Conservation (phyloP, 2,329 filamentous ascomycete genomes). For the Curvularia sp. region DNA sequence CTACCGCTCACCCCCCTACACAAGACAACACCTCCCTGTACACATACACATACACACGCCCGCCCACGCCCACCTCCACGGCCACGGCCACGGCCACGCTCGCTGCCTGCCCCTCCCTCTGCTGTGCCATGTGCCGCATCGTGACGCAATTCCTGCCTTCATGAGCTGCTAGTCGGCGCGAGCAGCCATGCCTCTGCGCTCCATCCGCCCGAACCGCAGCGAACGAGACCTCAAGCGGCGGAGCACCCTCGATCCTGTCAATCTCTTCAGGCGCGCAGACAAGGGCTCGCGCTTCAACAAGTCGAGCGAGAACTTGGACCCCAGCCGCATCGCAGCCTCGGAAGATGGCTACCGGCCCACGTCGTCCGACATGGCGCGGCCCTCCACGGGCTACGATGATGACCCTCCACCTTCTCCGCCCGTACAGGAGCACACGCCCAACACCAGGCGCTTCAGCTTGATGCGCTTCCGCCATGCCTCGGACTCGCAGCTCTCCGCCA, state of each 20-base stretch:
- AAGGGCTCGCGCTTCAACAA: conserved; percentile 31
- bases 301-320: conserved; percentile 39
- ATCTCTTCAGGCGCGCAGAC: conserved; percentile 48
- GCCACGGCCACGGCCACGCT: neutral
- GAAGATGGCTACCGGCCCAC: conserved; percentile 46
- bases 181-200: conserved; percentile 52
- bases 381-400: conserved; percentile 21
- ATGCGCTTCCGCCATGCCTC: conserved; percentile 91
- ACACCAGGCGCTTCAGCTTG: conserved; percentile 66
- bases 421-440: conserved; percentile 47
- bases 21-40: neutral
- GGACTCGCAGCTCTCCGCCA: conserved; percentile 83
- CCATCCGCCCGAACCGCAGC: conserved; percentile 49
- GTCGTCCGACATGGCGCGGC: conserved; percentile 35
- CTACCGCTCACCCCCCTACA: conserved; percentile 1
- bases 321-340: conserved; percentile 40
- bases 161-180: conserved; percentile 44
- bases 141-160: conserved; percentile 40
- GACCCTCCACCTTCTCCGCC: conserved; percentile 42
- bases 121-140: conserved; percentile 46
- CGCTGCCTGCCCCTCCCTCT: conserved; percentile 18
- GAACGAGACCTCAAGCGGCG: conserved; percentile 54
- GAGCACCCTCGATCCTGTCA: conserved; percentile 53
- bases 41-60: neutral
- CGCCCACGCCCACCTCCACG: conserved; percentile 1